phyloP scores from a whole-genome alignment of 148 eudicot genomes.

The Persicaria tinctoria region DNA sequence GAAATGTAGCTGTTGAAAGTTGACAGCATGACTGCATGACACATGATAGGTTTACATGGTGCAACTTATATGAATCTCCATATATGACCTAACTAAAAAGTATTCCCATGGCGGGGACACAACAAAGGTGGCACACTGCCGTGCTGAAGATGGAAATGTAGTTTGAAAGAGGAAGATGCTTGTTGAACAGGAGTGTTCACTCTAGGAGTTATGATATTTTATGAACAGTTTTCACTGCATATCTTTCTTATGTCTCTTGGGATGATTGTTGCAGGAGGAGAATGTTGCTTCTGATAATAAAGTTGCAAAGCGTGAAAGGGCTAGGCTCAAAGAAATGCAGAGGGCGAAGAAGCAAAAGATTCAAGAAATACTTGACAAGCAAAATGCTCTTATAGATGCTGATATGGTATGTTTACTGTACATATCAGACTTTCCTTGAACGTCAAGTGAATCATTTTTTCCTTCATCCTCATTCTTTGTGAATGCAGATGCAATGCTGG shows the following conservation, averaged over 20 bases:
- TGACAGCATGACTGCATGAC: background rate
- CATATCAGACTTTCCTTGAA: background rate
- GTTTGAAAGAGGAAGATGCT: background rate
- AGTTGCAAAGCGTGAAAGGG: slow-evolving; percentile 65
- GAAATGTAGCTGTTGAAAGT: background rate
- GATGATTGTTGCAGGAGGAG: slow-evolving; percentile 36
- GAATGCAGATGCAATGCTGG: background rate
- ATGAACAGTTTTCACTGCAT: background rate
- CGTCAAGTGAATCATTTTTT: background rate
- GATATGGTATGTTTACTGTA: slow-evolving; percentile 54
- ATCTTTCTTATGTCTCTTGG: background rate
- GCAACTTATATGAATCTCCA: background rate
- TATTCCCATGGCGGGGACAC: background rate
- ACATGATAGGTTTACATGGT: background rate
- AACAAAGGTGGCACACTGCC: background rate
- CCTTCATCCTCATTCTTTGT: background rate
- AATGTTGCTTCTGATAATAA: slow-evolving; percentile 33
- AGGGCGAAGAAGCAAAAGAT: slow-evolving; percentile 77
- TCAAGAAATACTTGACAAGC: slow-evolving; percentile 72
- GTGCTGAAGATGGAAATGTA: background rate
- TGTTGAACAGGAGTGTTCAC: background rate
- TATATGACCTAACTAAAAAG: background rate
- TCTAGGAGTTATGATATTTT: background rate
- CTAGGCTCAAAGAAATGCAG: slow-evolving; percentile 76
- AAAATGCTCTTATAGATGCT: slow-evolving; percentile 87